Evolutionary conservation across 768 basidiomycete genomes (phyloP), one percentile per base, ranked within the genome.

Genomic region (Podaxis rugospora): DNA sequence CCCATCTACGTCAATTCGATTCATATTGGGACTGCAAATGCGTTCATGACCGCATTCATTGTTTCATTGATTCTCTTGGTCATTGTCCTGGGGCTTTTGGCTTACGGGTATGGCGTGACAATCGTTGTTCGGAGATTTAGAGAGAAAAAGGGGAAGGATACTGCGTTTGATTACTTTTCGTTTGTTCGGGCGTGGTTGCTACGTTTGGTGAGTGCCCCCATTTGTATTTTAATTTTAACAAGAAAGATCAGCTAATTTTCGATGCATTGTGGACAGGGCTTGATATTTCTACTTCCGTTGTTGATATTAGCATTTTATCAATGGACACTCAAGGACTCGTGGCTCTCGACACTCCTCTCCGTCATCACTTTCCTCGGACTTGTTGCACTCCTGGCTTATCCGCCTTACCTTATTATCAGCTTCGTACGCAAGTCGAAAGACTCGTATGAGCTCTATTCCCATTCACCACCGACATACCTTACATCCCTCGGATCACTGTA

Each of bases 321-420:
- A 71, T 98, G 95, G 92, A 92, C 90, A 0, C 77, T 95, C 63
- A 76, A 83, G 61, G 94, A 98, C 72, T 95, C 94, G 0, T 93
- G 92, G 88, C 79, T 96, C 2, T 83, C 93, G 0, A 81, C 87
- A 65, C 76, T 96, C 37, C 78, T 98, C 42, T 90, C 94, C 2
- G 88, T 89, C 62, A 67, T 95, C 61, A 71, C 81, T 10, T 75
- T 95, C 69, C 66, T 90, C 50, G 74, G 71, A 50, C 72, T 90
- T 35, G 49, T 81, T 35, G 73, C 76, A 9, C 67, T 79, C 61
- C 74, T 93, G 44, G 66, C 77, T 23, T 79, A 82, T 64, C 78
- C 84, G 1, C 68, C 78, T 57, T 71, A 84, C 69, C 68, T 78
- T 60, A 76, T 84, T 40, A 63, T 87, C 63, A 81, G 82, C 55